phyloP scores from a whole-genome alignment of 257 asterid genomes.

The Prunella vulgaris region DNA sequence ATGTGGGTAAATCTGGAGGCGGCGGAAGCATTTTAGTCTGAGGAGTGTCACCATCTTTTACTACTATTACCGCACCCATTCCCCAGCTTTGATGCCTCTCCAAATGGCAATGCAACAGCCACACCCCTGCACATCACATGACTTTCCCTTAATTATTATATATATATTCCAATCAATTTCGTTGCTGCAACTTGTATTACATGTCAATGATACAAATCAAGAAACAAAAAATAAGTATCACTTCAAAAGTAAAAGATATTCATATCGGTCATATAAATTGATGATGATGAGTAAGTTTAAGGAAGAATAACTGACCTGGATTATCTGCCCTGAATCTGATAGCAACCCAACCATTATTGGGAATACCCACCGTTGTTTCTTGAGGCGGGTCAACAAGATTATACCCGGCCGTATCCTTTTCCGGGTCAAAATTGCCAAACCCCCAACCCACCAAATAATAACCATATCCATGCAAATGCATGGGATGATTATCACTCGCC shows the following conservation, averaged over 20 bases:
- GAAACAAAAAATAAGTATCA: neutral
- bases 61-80: slow-evolving; percentile 37
- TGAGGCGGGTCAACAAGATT: slow-evolving; percentile 49
- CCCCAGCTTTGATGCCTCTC: slow-evolving; percentile 62
- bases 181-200: too few relatives aligned
- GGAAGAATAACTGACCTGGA: slow-evolving; percentile 32
- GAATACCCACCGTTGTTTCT: slow-evolving; percentile 46
- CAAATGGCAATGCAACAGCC: slow-evolving; percentile 57
- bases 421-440: slow-evolving; percentile 45
- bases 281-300: too few relatives aligned
- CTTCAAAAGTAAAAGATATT: too few relatives aligned
- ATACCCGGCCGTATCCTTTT: slow-evolving; percentile 27
- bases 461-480: slow-evolving; percentile 51
- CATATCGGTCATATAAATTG: neutral
- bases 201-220: too few relatives aligned
- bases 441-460: slow-evolving; percentile 54
- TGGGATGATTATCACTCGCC: slow-evolving; percentile 55
- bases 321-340: slow-evolving; percentile 48
- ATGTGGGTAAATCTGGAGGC: slow-evolving; percentile 36
- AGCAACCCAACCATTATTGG: slow-evolving; percentile 51
- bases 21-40: slow-evolving; percentile 39
- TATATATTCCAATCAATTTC: too few relatives aligned
- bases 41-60: slow-evolving; percentile 40
- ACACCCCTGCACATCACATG: slow-evolving; percentile 42
- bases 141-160: too few relatives aligned